Conservation (phyloP, 2,329 filamentous ascomycete genomes). For the Cordyceps fumosorosea region DNA sequence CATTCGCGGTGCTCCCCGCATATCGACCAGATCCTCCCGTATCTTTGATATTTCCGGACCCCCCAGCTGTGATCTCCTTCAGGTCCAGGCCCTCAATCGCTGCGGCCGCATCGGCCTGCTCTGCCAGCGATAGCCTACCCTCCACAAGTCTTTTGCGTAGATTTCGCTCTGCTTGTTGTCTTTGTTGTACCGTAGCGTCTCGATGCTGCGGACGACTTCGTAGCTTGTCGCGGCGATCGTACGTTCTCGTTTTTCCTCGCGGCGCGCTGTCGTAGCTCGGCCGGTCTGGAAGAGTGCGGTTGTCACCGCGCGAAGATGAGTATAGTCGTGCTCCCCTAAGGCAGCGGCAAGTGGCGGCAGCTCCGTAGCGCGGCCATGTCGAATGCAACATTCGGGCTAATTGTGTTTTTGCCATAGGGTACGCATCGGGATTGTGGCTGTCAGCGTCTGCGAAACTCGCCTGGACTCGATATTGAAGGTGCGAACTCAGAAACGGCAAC, state of each 20-base stretch:
- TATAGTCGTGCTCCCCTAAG: not conserved
- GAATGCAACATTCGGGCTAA: slow-evolving; percentile 25
- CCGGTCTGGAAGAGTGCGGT: not conserved
- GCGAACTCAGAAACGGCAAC: not conserved
- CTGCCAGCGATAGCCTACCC: not conserved
- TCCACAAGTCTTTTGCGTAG: not conserved
- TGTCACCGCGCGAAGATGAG: not conserved
- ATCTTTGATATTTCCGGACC: not conserved
- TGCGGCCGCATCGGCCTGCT: not conserved
- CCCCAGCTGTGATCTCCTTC: not conserved
- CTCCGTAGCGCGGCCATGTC: slow-evolving; percentile 22
- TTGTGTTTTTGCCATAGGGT: not conserved
- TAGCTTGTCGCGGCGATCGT: not conserved
- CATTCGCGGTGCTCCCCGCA: not conserved
- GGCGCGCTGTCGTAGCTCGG: not conserved
- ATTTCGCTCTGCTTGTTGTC: not conserved
- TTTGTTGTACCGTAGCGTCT: not conserved
- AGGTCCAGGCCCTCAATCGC: not conserved
- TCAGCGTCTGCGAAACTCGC: not conserved
- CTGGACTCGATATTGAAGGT: not conserved
- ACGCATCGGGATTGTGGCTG: not conserved
- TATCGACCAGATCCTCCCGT: not conserved
- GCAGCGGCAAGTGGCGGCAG: slow-evolving; percentile 15
- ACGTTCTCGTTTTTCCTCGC: not conserved
- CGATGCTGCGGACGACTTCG: not conserved